Conservation (phyloP, 805 yeast species). For the Candida railenensis region DNA sequence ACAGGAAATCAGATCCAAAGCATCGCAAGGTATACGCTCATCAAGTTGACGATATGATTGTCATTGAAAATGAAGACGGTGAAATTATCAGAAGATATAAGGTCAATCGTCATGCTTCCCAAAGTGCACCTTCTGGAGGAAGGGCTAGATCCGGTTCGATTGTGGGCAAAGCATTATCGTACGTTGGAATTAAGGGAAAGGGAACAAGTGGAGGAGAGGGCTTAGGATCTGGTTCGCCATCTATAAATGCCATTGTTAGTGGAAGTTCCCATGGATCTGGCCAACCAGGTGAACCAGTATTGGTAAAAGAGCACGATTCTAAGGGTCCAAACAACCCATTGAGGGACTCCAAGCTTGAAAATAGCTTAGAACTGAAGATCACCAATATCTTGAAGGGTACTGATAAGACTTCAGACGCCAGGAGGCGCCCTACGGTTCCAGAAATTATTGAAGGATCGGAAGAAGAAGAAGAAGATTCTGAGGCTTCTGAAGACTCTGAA, state of each 20-base stretch:
- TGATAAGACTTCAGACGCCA: constrained; percentile 3
- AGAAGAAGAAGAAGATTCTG: constrained; percentile 18
- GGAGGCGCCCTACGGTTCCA: constrained; percentile 12
- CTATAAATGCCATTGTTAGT: background rate
- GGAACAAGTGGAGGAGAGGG: constrained; percentile 2
- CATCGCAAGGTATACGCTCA: constrained; percentile 62
- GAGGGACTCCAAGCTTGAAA: constrained; percentile 12
- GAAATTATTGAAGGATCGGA: constrained; percentile 8
- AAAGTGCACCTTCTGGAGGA: constrained; percentile 10
- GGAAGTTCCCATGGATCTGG: background rate
- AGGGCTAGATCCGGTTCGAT: constrained; percentile 42
- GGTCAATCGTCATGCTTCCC: constrained; percentile 54
- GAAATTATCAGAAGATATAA: constrained; percentile 82
- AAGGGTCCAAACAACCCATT: constrained; percentile 11
- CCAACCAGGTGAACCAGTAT: background rate
- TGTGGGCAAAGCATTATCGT: constrained; percentile 47
- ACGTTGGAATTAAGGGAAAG: constrained; percentile 48
- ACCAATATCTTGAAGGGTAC: constrained; percentile 11
- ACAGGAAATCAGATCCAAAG: constrained; percentile 28
- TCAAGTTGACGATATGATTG: constrained; percentile 71
- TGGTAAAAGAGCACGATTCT: constrained; percentile 12
- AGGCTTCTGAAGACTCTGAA: constrained; percentile 17
- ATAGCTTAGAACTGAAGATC: constrained; percentile 17
- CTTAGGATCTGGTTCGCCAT: background rate
- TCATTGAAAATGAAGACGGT: constrained; percentile 90